Evolutionary conservation across 208 protist species (phyloP), one percentile per base, ranked within the genome.

Genomic region (Trypanosomatidae sp.): DNA sequence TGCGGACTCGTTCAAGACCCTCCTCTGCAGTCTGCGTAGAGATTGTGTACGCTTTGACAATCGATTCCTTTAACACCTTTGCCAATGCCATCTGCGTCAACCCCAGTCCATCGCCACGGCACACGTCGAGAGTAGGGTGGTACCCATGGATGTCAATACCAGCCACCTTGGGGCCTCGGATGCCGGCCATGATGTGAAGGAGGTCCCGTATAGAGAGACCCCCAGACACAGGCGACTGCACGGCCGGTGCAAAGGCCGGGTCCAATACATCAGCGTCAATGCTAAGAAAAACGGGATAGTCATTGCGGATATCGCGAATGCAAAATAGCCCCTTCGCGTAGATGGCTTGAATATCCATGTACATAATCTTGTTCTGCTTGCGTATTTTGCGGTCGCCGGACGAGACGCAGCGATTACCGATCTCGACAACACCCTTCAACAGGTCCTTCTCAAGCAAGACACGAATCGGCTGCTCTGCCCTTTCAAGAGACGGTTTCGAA

Each of bases 281-380:
- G 73, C 84, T 91, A 59, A 96, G 81, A 70, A 94, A 94, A 19
- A 96, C 88, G 8, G 88, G 88, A 66, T 88, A 96, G 77, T 94
- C 89, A 74, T 96, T 96, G 44, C 89, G 76, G 62, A 96, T 92
- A 72, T 96, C 91, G 19, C 89, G 84, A 69, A 96, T 91, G 78
- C 89, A 93, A 69, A 94, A 93, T 4, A 93, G 64, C 1, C 89
- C 89, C 55, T 96, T 96, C 3, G 87, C 81, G 67, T 90, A 96
- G 66, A 96, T 92, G n/a, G 87, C 91, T 46, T 92, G 87, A 76
- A 94, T 89, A 68, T 96, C 91, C 89, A 94, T 94, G 77, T 96
- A 96, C 71, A 93, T 84, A 52, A 90, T 85, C 71, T 91, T 89
- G 70, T 96, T 73, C 49, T 91, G 74, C 69, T 94, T 96, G 13